phyloP scores from a whole-genome alignment of 129 eudicot genomes.

The Arctium lappa region DNA sequence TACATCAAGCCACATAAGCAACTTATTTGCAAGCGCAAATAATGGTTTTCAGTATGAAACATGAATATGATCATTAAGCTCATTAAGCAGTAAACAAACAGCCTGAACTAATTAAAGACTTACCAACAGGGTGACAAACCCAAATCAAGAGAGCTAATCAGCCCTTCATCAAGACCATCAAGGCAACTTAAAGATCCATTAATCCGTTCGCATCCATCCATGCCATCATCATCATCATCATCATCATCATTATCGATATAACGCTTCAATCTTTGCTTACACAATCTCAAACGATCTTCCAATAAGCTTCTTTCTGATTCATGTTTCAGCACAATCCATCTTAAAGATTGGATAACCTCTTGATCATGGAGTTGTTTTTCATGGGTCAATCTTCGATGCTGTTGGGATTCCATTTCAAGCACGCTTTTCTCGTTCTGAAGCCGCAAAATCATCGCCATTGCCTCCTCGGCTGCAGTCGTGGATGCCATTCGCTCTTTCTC shows the following conservation, averaged over 20 bases:
- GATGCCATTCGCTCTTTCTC: conserved; percentile 83
- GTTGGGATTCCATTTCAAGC: conserved; percentile 61
- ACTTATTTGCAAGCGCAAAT: neutral
- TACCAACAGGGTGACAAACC: conserved; percentile 40
- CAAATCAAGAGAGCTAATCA: conserved; percentile 67
- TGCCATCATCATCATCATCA: conserved; percentile 33
- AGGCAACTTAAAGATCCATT: conserved; percentile 35
- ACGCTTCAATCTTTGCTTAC: conserved; percentile 44
- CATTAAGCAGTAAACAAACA: neutral
- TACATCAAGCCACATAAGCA: neutral
- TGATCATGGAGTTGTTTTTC: conserved; percentile 90
- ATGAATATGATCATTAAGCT: neutral
- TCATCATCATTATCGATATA: conserved; percentile 33
- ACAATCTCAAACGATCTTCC: conserved; percentile 58
- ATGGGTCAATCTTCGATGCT: conserved; percentile 51
- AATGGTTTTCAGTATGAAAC: neutral
- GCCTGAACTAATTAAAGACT: conserved; percentile 8
- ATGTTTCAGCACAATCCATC: conserved; percentile 73
- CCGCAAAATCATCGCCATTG: conserved; percentile 89
- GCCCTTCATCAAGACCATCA: conserved; percentile 42
- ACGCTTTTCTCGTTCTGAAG: conserved; percentile 84
- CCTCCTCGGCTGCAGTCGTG: conserved; percentile 73
- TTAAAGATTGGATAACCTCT: conserved; percentile 67
- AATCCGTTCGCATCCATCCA: conserved; percentile 38
- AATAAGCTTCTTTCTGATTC: conserved; percentile 58